phyloP scores from a whole-genome alignment of 2,329 filamentous ascomycete species.

The Geosmithia flava region DNA sequence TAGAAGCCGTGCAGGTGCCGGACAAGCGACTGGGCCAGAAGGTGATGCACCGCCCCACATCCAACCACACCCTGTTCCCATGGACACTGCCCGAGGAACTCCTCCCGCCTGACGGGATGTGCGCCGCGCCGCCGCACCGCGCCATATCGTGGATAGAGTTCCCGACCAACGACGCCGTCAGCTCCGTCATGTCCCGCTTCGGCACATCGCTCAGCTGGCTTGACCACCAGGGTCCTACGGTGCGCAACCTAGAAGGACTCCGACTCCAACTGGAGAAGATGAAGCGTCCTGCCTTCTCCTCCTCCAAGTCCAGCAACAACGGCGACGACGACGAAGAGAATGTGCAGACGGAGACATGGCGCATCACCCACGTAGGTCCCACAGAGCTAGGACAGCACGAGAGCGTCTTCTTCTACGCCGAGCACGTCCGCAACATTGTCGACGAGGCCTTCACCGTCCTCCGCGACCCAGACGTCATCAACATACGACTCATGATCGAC shows the following conservation, averaged over 20 bases:
- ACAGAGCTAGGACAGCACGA: slow-evolving; percentile 78
- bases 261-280: slow-evolving; percentile 58
- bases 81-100: slow-evolving; percentile 78
- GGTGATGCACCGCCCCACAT: slow-evolving; percentile 33
- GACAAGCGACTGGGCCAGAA: slow-evolving; percentile 29
- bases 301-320: too few relatives aligned
- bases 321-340: slow-evolving; percentile 13
- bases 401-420: slow-evolving; percentile 66
- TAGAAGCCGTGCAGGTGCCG: slow-evolving; percentile 24
- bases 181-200: slow-evolving; percentile 17
- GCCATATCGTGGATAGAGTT: slow-evolving; percentile 59
- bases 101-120: slow-evolving; percentile 67
- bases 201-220: slow-evolving; percentile 20
- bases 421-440: slow-evolving; percentile 61
- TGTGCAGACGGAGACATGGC: slow-evolving; percentile 38
- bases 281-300: slow-evolving; percentile 11
- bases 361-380: slow-evolving; percentile 71
- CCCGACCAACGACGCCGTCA: slow-evolving; percentile 29
- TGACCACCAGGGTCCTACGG: slow-evolving; percentile 26
- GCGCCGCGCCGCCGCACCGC: slow-evolving; percentile 56
- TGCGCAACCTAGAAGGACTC: slow-evolving; percentile 41
- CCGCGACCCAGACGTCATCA: slow-evolving; percentile 59
- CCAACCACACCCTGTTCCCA: slow-evolving; percentile 78
- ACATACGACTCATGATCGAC: slow-evolving; percentile 49
- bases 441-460: slow-evolving; percentile 78